Percentiles rank a stretch among this genome's conserved stretches.
These are phyloP conservation scores for Chenopodium berlandieri DNA, from an alignment of 148 eudicot species.

Conservation along the genomic window DNA sequence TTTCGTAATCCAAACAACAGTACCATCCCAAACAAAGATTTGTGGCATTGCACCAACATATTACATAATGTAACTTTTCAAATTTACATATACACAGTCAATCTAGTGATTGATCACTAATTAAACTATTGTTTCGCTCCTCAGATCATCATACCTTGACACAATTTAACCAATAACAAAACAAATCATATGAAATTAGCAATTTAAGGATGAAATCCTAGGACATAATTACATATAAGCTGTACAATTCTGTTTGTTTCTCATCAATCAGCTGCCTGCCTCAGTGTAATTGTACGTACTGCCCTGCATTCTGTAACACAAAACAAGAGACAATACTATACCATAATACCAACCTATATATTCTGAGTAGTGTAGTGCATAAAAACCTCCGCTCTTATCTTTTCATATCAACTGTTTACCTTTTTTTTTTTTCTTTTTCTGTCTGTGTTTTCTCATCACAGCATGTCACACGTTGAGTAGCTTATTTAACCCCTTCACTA, in stretches of 20 bases:
- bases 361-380: slow-evolving; percentile 4
- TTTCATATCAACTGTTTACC: slow-evolving; percentile 30
- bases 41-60: background rate
- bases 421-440: slow-evolving; percentile 11
- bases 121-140: too few species aligned
- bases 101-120: too few species aligned
- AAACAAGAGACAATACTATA: background rate
- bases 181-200: too few species aligned
- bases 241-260: background rate
- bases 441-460: slow-evolving; percentile 29
- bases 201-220: too few species aligned
- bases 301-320: background rate
- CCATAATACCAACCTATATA: too few species aligned
- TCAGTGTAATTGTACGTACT: too few species aligned
- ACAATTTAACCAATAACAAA: too few species aligned
- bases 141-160: too few species aligned
- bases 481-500: background rate
- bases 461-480: background rate
- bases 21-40: background rate
- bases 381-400: slow-evolving; percentile 24
- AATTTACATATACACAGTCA: too few species aligned
- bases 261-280: too few species aligned
- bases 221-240: too few species aligned
- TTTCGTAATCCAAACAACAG: too few species aligned
- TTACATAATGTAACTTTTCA: background rate